A percentile compares a stretch with the other conserved stretches of the same genome.
phyloP scores from a whole-genome alignment of 129 eudicot genomes.

The Flaveria linearis region DNA sequence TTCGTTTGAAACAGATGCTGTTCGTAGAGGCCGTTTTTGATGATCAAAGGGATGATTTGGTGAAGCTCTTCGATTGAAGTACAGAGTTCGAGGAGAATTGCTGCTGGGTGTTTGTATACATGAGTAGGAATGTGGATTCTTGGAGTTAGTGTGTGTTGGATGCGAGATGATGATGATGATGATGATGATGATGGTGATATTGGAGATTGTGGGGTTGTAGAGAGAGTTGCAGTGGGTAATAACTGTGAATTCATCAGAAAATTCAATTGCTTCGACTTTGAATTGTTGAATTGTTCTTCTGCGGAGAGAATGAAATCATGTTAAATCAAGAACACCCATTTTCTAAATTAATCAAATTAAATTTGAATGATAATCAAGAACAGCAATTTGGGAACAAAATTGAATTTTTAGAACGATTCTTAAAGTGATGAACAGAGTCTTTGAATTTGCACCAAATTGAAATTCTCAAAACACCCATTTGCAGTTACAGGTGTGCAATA shows the following conservation, averaged over 20 bases:
- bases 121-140: slow-evolving; percentile 64
- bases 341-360: too few relatives aligned
- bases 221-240: slow-evolving; percentile 26
- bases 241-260: slow-evolving; percentile 28
- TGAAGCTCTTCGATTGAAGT: slow-evolving; percentile 59
- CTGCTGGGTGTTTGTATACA: slow-evolving; percentile 73
- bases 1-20: slow-evolving; percentile 78
- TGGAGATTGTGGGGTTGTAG: slow-evolving; percentile 17
- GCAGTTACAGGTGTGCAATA: too few relatives aligned
- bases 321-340: too few relatives aligned
- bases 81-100: slow-evolving; percentile 77
- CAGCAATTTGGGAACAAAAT: too few relatives aligned
- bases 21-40: slow-evolving; percentile 61
- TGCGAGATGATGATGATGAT: slow-evolving; percentile 26
- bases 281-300: slow-evolving; percentile 4
- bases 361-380: too few relatives aligned
- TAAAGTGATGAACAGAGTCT: too few relatives aligned
- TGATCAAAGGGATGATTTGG: slow-evolving; percentile 74
- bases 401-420: too few relatives aligned
- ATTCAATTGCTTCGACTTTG: not conserved
- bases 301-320: not conserved
- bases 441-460: too few relatives aligned
- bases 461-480: too few relatives aligned
- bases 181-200: not conserved
- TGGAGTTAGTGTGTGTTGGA: slow-evolving; percentile 43